Evolutionary conservation across 768 basidiomycete species (phyloP).

Genomic region (Candolleomyces efflorescens): DNA sequence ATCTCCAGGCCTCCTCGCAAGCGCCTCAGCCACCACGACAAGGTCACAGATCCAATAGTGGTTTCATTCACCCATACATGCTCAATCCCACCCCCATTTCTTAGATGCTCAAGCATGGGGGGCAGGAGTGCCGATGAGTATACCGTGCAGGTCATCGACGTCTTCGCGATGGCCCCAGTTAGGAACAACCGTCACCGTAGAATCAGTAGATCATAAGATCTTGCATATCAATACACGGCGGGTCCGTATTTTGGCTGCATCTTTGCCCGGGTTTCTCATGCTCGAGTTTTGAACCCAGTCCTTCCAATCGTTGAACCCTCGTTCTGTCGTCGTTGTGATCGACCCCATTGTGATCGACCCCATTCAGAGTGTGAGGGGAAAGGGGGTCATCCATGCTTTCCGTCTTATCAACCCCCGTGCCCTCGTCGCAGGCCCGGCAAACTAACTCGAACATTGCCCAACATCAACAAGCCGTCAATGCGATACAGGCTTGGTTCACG

Average conservation of each 20-base stretch:
- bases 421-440: slow-evolving; percentile 88
- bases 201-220: slow-evolving; percentile 84
- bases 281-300: slow-evolving; percentile 48
- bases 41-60: slow-evolving; percentile 33
- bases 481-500: slow-evolving; percentile 97
- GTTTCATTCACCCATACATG: not conserved
- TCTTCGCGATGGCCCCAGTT: slow-evolving; percentile 99
- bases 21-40: slow-evolving; percentile 60
- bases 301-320: slow-evolving; percentile 89
- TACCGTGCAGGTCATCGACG: slow-evolving; percentile 90
- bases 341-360: too few relatives aligned
- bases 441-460: slow-evolving; percentile 98
- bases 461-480: slow-evolving; percentile 99
- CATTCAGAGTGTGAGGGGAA: slow-evolving; percentile 97
- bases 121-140: slow-evolving; percentile 98
- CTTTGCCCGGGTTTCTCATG: slow-evolving; percentile 3
- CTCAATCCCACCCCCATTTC: slow-evolving; percentile 10
- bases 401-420: slow-evolving; percentile 91
- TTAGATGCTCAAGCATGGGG: slow-evolving; percentile 99
- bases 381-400: slow-evolving; percentile 99
- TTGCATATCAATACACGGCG: slow-evolving; percentile 93
- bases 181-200: slow-evolving; percentile 95
- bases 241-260: slow-evolving; percentile 34
- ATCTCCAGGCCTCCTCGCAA: slow-evolving; percentile 19
- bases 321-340: slow-evolving; percentile 96